These are phyloP conservation scores for Stagonosporopsis cucurbitacearum DNA, from an alignment of 2,329 filamentous ascomycete genomes.

Conservation along the genomic window DNA sequence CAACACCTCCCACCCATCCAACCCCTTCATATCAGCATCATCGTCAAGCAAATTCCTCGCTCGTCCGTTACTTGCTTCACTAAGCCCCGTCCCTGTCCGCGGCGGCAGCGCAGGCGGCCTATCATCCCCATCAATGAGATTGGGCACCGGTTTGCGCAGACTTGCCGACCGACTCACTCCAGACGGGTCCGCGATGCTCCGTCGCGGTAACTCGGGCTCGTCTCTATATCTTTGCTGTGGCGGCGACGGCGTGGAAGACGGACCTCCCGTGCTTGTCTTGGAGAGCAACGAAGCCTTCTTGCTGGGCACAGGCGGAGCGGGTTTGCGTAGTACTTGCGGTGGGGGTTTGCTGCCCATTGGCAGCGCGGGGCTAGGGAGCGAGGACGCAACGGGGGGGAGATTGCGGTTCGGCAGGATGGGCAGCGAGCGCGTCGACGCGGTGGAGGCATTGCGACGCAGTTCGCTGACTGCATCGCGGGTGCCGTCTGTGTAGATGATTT, in stretches of 20 bases:
- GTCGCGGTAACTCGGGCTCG: constrained; percentile 21
- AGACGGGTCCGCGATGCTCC: constrained; percentile 36
- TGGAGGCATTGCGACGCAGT: constrained; percentile 33
- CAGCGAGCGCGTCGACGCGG: constrained; percentile 42
- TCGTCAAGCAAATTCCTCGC: constrained; percentile 46
- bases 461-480: constrained; percentile 23
- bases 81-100: constrained; percentile 38
- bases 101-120: constrained; percentile 40
- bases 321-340: constrained; percentile 42
- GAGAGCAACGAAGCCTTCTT: constrained; percentile 43
- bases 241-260: constrained; percentile 16
- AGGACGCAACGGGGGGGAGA: constrained; percentile 13
- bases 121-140: constrained; percentile 31
- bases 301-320: constrained; percentile 40
- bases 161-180: constrained; percentile 3
- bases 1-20: constrained; percentile 51
- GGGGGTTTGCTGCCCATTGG: constrained; percentile 23
- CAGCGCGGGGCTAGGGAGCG: constrained; percentile 2
- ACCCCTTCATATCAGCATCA: constrained; percentile 39
- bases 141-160: constrained; percentile 26
- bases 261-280: constrained; percentile 8
- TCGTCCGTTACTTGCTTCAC: constrained; percentile 21
- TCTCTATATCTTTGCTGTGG: constrained; percentile 26
- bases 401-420: constrained; percentile 22
- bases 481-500: constrained; percentile 33